Base-by-base conservation (phyloP, 768 basidiomycete genomes). In the Pholiota molesta region DNA sequence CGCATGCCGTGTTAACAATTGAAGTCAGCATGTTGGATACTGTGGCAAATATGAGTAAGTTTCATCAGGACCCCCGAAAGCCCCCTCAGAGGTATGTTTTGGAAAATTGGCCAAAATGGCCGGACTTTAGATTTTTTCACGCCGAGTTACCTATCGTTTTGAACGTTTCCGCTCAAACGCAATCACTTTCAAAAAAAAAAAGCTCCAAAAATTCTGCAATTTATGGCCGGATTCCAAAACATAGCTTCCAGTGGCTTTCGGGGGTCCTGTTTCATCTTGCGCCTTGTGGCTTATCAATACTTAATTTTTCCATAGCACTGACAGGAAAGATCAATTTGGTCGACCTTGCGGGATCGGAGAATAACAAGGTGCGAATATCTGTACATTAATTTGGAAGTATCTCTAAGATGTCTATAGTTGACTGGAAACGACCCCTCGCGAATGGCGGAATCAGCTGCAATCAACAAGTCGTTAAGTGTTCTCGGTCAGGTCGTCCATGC, bases 271-370 rank as follows among this genome's bases (percentile, higher is more conserved):
- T 0, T 9, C 14, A 10, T 31, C 17, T 47, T 47, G 44, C 9
- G 53, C 26, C 17, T 23, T 39, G 33, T 7, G 26, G 11, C 26
- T 16, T 44, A 39, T 31, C 40, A 39, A 19, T 55, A 51, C 28
- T 45, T 57, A 37, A 55, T 44, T 37, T 57, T 33, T 31, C 19
- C 55, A 23, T 63, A 92, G 92, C 83, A 45, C 71, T 89, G 53
- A 83, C 80, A 2, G 93, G 92, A 10, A 92, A 90, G 72, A 88
- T 95, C 59, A 92, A 92, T 65, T 83, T 95, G 9, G 92, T 95
- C 11, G 94, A 96, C 75, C 82, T 96, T 28, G 94, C 94, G 17
- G 94, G 94, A 28, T 94, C 91, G 0, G 94, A 96, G 76, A 95
- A 95, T 69, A 95, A 95, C 73, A 95, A 92, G 75, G 87, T 87